Base-by-base conservation (phyloP, 1,139 yeast genomes). In the Kurtzmaniella natalensis region DNA sequence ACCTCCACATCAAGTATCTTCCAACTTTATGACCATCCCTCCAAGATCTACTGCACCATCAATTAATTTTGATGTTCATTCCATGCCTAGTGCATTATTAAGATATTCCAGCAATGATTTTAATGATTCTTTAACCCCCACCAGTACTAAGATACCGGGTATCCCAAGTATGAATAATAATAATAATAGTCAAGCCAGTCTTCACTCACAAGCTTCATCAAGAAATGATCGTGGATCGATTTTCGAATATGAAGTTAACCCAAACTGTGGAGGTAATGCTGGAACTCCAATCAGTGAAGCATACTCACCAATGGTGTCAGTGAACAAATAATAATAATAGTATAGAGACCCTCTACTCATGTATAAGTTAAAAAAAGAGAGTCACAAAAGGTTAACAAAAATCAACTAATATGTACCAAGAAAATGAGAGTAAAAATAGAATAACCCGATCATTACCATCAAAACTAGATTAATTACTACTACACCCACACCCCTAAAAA, bases 261-360 rank as follows among this genome's bases (percentile, higher is more conserved):
- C 27, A 2, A 16, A 28, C 7, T n/a, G n/a, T n/a, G n/a, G 32
- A 15, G 32, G 51, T 34, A 43, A 48, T 23, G 60, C 55, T 18
- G 47, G 53, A 17, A 61, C 68, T 17, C 68, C 68, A n/a, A 44
- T 57, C 32, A 59, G 64, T 35, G 64, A 57, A 35, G 59, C 54
- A 35, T 62, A 57, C 30, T 50, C 57, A 8, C 63, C 64, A 15
- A 40, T 44, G 28, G 43, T 44, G 26, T 40, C 47, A 30, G 32
- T 43, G 39, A 26, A 23, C 15, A 23, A 23, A 23, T 23, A 26
- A 26, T 14, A 18, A 26, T n/a, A n/a, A n/a, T n/a, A n/a, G n/a
- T n/a, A n/a, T n/a, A n/a, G n/a, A n/a, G n/a, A n/a, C n/a, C n/a
- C n/a, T n/a, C n/a, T n/a, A n/a, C n/a, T n/a, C n/a, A n/a, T n/a